Evolutionary conservation across 352 stramenopile genomes (phyloP), one percentile per base, ranked within the genome.

Genomic region (Phytophthora meadii): DNA sequence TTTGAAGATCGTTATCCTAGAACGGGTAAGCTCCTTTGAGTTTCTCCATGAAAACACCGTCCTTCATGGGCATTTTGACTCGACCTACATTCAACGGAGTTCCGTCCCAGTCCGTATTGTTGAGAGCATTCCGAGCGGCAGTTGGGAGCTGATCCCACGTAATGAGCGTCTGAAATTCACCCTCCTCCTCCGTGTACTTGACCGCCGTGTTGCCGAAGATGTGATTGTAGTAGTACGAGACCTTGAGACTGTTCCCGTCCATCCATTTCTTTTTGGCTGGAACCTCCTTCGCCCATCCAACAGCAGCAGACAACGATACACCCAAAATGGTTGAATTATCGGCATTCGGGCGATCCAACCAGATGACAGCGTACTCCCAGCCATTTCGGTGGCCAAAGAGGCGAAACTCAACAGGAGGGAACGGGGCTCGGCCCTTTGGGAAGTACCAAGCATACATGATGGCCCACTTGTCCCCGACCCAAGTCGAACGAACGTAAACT

Each of bases 291-390:
- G 32, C 40, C 56, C 65, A 73, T 8, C 68, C 68, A 19, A 70
- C 54, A 28, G 67, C 56, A 1, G 68, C 68, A 50, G 61, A 64
- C 19, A 64, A 28, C 8, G 53, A 69, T 6, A 52, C 36, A 0
- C 45, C 61, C 9, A 58, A 54, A 63, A 76, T 49, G 24, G 47
- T 70, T 22, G 68, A 51, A 22, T 69, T 70, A 3, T 56, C 37
- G 1, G 25, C 17, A 8, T 34, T 56, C 3, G 50, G 52, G 6
- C 66, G 67, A 45, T 71, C 68, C 32, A 82, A 61, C 74, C 74
- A 82, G 24, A 82, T 65, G 8, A 79, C 54, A 7, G 71, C 61
- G 48, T 79, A 76, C 62, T 82, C 74, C 74, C 74, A 82, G 34
- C 74, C 63, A 44, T 82, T 59, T 37, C 70, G 74, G 37, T 82